These are phyloP conservation scores for Ophiocordyceps sinensis DNA, from an alignment of 2,329 filamentous ascomycete genomes.

Conservation along the genomic window DNA sequence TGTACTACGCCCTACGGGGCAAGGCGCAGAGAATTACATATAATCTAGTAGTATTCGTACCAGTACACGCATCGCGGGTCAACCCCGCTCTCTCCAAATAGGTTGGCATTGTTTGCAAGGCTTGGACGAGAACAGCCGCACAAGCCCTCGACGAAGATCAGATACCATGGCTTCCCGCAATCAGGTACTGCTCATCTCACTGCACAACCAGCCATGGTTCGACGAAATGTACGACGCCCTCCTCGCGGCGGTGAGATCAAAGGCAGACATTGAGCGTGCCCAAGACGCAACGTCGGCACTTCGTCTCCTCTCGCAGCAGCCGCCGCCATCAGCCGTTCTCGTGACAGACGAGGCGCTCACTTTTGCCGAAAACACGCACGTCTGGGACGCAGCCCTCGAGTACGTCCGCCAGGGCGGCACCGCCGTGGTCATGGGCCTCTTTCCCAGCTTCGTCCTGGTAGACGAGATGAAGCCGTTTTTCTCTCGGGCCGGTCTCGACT, in stretches of 20 bases:
- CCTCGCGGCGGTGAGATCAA: conserved; percentile 1
- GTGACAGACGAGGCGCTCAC: conserved; percentile 6
- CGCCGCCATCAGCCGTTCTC: conserved; percentile 4
- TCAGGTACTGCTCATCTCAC: conserved; percentile 1
- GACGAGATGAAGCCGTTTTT: conserved; percentile 8
- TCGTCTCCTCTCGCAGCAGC: conserved; percentile 1
- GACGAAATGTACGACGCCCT: conserved; percentile 5
- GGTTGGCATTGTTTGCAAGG: no score
- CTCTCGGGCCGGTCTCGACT: conserved; percentile 8
- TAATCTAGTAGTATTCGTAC: no score
- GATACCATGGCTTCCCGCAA: no score
- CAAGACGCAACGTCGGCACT: conserved; percentile 1
- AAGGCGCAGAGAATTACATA: no score
- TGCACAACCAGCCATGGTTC: conserved; percentile 2
- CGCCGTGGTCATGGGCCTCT: conserved; percentile 7
- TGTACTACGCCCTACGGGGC: no score
- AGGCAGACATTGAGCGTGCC: conserved; percentile 1
- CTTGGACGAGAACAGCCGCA: no score
- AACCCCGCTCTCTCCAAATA: no score
- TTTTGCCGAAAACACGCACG: background rate
- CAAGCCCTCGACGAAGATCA: no score
- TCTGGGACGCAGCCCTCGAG: conserved; percentile 6
- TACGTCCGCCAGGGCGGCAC: conserved; percentile 6
- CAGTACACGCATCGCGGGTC: no score
- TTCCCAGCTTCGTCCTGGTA: conserved; percentile 3